Percentiles rank a stretch among this genome's conserved stretches.
Evolutionary conservation across 768 basidiomycete species (phyloP).

Genomic region (Leucocoprinus sp.): DNA sequence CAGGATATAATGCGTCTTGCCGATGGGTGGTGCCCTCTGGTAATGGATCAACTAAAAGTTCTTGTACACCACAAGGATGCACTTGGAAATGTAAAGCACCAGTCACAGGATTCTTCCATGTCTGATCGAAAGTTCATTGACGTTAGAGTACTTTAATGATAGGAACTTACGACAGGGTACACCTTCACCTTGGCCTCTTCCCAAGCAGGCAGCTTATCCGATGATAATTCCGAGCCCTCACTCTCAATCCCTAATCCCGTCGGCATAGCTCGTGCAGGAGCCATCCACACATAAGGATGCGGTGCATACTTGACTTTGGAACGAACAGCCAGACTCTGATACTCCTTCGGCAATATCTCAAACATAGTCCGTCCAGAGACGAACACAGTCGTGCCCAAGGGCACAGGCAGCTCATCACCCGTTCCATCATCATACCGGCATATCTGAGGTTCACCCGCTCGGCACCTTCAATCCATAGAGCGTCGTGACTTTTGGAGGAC

Average conservation of each 20-base stretch:
- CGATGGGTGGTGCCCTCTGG: slow-evolving; percentile 49
- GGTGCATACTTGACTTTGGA: slow-evolving; percentile 69
- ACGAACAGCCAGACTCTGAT: slow-evolving; percentile 75
- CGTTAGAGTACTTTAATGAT: neutral
- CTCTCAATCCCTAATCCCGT: slow-evolving; percentile 77
- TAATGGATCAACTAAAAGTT: slow-evolving; percentile 67
- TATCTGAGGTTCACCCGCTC: slow-evolving; percentile 47
- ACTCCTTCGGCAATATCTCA: slow-evolving; percentile 55
- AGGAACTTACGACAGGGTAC: slow-evolving; percentile 44
- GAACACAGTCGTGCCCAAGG: slow-evolving; percentile 82
- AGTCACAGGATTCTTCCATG: slow-evolving; percentile 92
- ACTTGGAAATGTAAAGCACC: slow-evolving; percentile 82
- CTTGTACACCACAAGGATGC: slow-evolving; percentile 68
- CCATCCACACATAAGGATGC: slow-evolving; percentile 88
- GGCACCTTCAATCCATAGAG: slow-evolving; percentile 73
- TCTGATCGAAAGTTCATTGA: slow-evolving; percentile 27
- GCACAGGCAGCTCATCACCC: slow-evolving; percentile 70
- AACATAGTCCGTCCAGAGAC: slow-evolving; percentile 78
- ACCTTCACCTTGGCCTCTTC: slow-evolving; percentile 64
- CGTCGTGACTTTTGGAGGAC: slow-evolving; percentile 74
- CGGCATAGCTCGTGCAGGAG: slow-evolving; percentile 56
- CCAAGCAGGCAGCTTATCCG: slow-evolving; percentile 68
- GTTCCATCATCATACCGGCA: slow-evolving; percentile 80
- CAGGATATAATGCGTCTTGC: slow-evolving; percentile 69
- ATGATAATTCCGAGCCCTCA: slow-evolving; percentile 60